These are phyloP conservation scores for Alternaria longipes DNA, from an alignment of 2,329 filamentous ascomycete species.

Conservation along the genomic window DNA sequence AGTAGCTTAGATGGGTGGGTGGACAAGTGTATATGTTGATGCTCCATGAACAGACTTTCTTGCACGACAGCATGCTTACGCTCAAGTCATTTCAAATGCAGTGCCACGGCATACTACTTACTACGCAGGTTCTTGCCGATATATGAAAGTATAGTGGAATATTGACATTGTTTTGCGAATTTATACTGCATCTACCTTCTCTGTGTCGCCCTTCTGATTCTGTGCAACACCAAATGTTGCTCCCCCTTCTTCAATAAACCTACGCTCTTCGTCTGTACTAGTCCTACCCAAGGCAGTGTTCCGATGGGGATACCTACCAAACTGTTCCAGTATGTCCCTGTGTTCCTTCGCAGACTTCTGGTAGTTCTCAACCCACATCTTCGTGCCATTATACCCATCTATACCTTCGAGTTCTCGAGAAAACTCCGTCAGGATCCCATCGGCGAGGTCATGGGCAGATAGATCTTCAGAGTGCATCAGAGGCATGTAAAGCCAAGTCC, in stretches of 20 bases:
- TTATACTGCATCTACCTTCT: neutral
- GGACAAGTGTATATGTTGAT: neutral
- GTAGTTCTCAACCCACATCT: conserved; percentile 40
- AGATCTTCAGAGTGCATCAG: conserved; percentile 67
- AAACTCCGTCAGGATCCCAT: conserved; percentile 45
- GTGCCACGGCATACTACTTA: neutral
- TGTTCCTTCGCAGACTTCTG: conserved; percentile 59
- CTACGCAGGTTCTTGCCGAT: neutral
- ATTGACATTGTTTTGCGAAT: neutral
- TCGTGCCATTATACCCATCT: conserved; percentile 39
- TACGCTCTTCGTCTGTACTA: conserved; percentile 60
- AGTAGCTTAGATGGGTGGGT: neutral
- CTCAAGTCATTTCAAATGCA: neutral
- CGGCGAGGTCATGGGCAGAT: conserved; percentile 55
- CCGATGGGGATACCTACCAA: conserved; percentile 68
- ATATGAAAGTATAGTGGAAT: neutral
- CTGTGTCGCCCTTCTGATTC: conserved; percentile 12
- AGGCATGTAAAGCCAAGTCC: conserved; percentile 68
- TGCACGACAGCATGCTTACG: neutral
- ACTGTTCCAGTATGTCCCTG: conserved; percentile 60
- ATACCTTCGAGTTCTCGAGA: conserved; percentile 44
- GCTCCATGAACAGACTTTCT: neutral
- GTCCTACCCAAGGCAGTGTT: conserved; percentile 62
- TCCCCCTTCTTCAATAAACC: conserved; percentile 59
- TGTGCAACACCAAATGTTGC: conserved; percentile 53